phyloP scores from a whole-genome alignment of 257 asterid genomes.

The Lavandula angustifolia region DNA sequence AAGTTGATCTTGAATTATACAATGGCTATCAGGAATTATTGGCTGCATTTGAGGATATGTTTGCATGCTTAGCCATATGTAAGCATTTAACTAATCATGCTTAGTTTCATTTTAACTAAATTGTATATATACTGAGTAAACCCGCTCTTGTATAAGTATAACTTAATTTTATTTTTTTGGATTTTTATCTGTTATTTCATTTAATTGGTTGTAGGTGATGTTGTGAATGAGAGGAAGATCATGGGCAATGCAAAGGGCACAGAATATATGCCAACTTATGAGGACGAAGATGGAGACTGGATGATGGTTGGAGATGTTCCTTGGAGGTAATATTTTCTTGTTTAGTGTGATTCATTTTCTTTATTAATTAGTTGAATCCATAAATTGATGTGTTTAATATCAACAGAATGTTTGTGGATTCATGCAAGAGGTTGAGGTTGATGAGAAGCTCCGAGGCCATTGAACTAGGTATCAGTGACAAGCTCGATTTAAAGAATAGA shows the following conservation, averaged over 20 bases:
- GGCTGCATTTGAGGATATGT: slow-evolving; percentile 58
- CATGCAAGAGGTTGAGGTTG: slow-evolving; percentile 68
- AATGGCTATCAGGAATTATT: slow-evolving; percentile 52
- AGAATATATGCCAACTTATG: slow-evolving; percentile 61
- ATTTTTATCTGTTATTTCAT: no score
- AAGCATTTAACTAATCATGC: slow-evolving; percentile 25
- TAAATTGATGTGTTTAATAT: background rate
- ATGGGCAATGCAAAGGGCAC: slow-evolving; percentile 50
- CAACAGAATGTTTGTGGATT: slow-evolving; percentile 66
- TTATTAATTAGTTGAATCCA: background rate
- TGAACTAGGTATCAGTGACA: slow-evolving; percentile 28
- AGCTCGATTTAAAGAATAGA: background rate
- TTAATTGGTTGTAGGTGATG: slow-evolving; percentile 37
- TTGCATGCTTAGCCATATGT: slow-evolving; percentile 58
- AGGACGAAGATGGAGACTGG: slow-evolving; percentile 78
- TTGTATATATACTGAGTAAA: background rate
- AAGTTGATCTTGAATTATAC: slow-evolving; percentile 58
- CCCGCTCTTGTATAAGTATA: no score
- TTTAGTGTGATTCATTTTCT: background rate
- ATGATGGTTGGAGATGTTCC: slow-evolving; percentile 84
- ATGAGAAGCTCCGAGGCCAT: slow-evolving; percentile 54
- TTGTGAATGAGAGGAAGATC: slow-evolving; percentile 46
- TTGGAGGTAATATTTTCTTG: slow-evolving; percentile 45
- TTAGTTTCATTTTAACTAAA: background rate
- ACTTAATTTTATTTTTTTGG: no score